Evolutionary conservation across 2,329 filamentous ascomycete genomes (phyloP), one percentile per base, ranked within the genome.

Genomic region (Orbilia quercus): DNA sequence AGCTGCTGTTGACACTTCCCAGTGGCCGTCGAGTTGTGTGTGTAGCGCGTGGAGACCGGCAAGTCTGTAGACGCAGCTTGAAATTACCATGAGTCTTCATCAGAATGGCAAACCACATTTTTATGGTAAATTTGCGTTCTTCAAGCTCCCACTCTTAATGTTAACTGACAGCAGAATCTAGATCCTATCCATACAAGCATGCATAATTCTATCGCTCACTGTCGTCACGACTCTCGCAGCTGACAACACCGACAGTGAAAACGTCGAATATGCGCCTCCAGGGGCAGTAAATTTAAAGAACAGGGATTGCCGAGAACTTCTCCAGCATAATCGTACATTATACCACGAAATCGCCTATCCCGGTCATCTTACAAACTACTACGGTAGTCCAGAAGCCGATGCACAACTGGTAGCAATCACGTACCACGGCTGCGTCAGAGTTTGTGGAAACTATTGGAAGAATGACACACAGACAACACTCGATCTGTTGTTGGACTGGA

Each of bases 401-500:
- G 40, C 55, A 1, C 38, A 73, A n/a, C 40, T 73, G 9, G 69
- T 73, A 2, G 69, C 69, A 1, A 73, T 73, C 4, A 73, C 69
- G 14, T 66, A 66, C 20, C n/a, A 73, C 18, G 69, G 60, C 1
- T 73, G 69, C 31, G n/a, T 66, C 6, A 73, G 60, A 38, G 69
- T 73, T 12, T 73, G 69, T 31, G 69, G 69, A 7, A 48, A 59
- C 40, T 36, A 36, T 31, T 73, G 69, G 69, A 65, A 31, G n/a
- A 60, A 73, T 57, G 60, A 66, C 23, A 58, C 60, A 12, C 69
- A 73, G 34, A 66, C 60, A n/a, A 64, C 69, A 16, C 55, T 73
- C 5, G 69, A 73, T 48, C 54, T 73, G 25, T 22, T 73, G 5
- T 54, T 73, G 2, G 69, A 73, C 31, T 78, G 77, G 76, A 63